A percentile compares a stretch with the other conserved stretches of the same genome.
Evolutionary conservation across 176 grass and related monocot species (phyloP).

Genomic region (Oryza longistaminata): DNA sequence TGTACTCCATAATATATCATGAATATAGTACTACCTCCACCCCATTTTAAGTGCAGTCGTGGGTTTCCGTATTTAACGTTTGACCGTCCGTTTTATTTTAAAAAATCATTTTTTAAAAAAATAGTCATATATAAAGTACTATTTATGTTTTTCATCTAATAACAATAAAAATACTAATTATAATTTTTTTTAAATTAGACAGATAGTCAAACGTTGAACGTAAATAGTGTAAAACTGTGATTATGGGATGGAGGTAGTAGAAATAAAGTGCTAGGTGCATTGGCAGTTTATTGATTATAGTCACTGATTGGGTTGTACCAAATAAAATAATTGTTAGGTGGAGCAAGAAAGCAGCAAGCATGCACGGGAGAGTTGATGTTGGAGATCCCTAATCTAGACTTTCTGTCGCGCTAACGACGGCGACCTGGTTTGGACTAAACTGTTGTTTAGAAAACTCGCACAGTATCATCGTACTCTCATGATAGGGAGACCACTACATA

Average conservation of each 20-base stretch:
- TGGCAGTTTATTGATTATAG: neutral
- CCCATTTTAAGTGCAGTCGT: too few relatives aligned
- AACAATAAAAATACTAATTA: too few relatives aligned
- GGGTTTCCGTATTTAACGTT: too few relatives aligned
- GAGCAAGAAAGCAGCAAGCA: neutral
- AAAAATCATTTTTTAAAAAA: too few relatives aligned
- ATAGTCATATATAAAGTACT: too few relatives aligned
- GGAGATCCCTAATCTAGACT: constrained; percentile 20
- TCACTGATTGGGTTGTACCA: neutral
- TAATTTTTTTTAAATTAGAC: too few relatives aligned
- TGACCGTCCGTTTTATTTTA: too few relatives aligned
- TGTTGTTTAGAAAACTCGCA: neutral
- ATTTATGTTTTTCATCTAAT: too few relatives aligned
- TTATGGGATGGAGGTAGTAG: too few relatives aligned
- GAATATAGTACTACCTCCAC: too few relatives aligned
- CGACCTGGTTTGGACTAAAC: neutral
- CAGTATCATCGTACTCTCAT: neutral
- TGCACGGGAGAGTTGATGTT: neutral
- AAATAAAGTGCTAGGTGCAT: neutral
- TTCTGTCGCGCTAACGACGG: neutral
- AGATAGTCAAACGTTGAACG: too few relatives aligned
- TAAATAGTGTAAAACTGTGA: too few relatives aligned
- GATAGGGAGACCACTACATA: neutral
- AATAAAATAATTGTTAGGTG: neutral
- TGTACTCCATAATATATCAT: neutral